Evolutionary conservation across 805 yeast species (phyloP).

Genomic region (Metschnikowia hibisci): DNA sequence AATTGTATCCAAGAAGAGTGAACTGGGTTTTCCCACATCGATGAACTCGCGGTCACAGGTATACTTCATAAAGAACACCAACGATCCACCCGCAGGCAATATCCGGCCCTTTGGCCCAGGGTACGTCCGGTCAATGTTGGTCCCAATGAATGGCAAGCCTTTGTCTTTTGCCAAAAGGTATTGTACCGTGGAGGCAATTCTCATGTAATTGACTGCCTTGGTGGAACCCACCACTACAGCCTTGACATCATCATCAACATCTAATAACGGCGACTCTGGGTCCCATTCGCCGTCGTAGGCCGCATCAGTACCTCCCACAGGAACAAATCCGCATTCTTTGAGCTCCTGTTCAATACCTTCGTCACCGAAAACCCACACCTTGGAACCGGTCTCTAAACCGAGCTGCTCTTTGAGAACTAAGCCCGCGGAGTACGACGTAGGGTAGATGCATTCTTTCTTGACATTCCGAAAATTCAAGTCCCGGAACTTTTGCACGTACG

Average conservation of each 20-base stretch:
- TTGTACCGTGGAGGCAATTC: conserved; percentile 36
- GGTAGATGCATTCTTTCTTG: conserved; percentile 28
- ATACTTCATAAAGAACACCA: conserved; percentile 36
- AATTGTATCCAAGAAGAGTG: conserved; percentile 28
- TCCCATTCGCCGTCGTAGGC: conserved; percentile 25
- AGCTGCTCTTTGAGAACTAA: conserved; percentile 22
- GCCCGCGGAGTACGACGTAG: conserved; percentile 38
- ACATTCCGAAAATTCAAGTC: conserved; percentile 28
- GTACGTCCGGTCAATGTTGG: conserved; percentile 39
- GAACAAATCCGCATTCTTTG: conserved; percentile 28
- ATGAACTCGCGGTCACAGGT: conserved; percentile 31
- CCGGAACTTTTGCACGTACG: conserved; percentile 30
- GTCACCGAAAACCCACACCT: conserved; percentile 41
- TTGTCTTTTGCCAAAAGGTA: conserved; percentile 31
- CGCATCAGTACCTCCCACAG: conserved; percentile 34
- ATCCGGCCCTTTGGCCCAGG: conserved; percentile 37
- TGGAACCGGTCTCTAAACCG: conserved; percentile 26
- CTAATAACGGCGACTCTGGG: conserved; percentile 23
- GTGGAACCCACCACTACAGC: conserved; percentile 42
- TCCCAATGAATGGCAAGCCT: conserved; percentile 35
- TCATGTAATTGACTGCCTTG: conserved; percentile 33
- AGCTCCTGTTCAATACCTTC: conserved; percentile 36
- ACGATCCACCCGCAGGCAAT: conserved; percentile 41
- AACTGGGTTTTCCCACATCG: conserved; percentile 39
- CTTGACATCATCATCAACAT: conserved; percentile 35